phyloP scores from a whole-genome alignment of 139 green algal species.

The Chlamydomonas sp. region DNA sequence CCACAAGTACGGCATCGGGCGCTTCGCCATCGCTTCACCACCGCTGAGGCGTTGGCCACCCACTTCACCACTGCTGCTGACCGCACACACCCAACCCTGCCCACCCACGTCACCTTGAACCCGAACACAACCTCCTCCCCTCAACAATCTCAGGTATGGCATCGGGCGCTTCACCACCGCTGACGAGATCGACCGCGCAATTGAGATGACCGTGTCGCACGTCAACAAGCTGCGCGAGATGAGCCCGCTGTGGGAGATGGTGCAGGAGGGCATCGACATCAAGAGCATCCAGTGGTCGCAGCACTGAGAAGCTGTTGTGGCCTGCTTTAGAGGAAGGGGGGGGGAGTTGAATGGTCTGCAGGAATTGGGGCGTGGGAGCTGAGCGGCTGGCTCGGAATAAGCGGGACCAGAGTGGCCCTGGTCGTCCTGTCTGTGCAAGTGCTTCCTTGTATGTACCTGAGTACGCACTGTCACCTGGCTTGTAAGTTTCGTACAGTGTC shows the following conservation, averaged over 20 bases:
- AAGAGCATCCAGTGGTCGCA: constrained; percentile 95
- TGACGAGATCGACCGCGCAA: constrained; percentile 78
- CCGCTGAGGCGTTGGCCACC: neutral
- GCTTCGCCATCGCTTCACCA: too few relatives aligned
- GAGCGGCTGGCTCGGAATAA: too few relatives aligned
- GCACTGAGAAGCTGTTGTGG: constrained; percentile 51
- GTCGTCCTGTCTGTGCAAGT: too few relatives aligned
- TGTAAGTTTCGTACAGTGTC: too few relatives aligned
- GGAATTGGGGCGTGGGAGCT: too few relatives aligned
- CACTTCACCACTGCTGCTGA: neutral
- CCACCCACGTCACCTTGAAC: neutral
- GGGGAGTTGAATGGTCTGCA: too few relatives aligned
- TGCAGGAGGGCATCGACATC: constrained; percentile 92
- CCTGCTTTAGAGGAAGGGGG: neutral
- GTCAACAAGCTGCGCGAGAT: constrained; percentile 95
- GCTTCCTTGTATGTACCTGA: too few relatives aligned
- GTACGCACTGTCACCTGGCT: too few relatives aligned
- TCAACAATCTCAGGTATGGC: constrained; percentile 84
- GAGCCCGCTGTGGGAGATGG: constrained; percentile 97
- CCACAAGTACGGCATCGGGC: too few relatives aligned
- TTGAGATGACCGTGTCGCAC: constrained; percentile 75
- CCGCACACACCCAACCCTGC: neutral
- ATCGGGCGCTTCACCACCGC: constrained; percentile 93
- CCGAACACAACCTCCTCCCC: neutral
- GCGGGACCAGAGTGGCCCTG: too few relatives aligned